A percentile compares a stretch with the other conserved stretches of the same genome.
phyloP scores from a whole-genome alignment of 495 filamentous ascomycete genomes.

The Neurospora terricola region DNA sequence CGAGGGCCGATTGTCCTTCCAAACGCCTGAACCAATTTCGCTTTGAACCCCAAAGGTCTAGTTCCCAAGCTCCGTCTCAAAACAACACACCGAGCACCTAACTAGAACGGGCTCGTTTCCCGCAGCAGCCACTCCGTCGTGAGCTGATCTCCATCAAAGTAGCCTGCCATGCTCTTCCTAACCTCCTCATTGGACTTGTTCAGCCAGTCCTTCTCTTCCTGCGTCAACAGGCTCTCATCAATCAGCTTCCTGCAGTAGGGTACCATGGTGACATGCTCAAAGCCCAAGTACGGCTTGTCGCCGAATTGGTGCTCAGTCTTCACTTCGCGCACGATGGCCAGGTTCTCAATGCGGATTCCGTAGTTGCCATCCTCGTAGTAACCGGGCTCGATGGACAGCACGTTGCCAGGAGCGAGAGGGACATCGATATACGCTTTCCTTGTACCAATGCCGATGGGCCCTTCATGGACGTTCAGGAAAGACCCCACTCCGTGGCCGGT shows the following conservation, averaged over 20 bases:
- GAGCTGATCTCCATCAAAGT: conserved; percentile 61
- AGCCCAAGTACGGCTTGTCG: conserved; percentile 86
- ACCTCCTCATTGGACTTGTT: conserved; percentile 80
- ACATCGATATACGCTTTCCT: conserved; percentile 88
- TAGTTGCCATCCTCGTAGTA: conserved; percentile 97
- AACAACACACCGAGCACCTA: neutral
- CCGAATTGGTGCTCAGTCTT: conserved; percentile 82
- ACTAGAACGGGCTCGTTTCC: conserved; percentile 56
- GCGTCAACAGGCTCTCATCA: conserved; percentile 60
- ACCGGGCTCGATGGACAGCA: conserved; percentile 90
- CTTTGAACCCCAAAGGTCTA: neutral
- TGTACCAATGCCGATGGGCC: conserved; percentile 92
- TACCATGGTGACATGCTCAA: conserved; percentile 96
- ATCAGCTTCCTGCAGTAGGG: conserved; percentile 89
- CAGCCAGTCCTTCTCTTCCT: conserved; percentile 75
- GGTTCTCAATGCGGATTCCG: conserved; percentile 96
- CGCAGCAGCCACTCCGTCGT: conserved; percentile 73
- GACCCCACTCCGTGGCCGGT: conserved; percentile 96
- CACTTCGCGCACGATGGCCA: conserved; percentile 81
- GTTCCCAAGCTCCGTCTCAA: neutral
- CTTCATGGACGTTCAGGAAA: conserved; percentile 91
- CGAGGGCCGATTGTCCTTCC: neutral
- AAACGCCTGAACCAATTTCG: neutral
- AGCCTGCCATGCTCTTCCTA: conserved; percentile 69
- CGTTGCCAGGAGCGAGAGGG: conserved; percentile 79